These are phyloP conservation scores for Mycena filopes DNA, from an alignment of 768 basidiomycete genomes.

Conservation along the genomic window DNA sequence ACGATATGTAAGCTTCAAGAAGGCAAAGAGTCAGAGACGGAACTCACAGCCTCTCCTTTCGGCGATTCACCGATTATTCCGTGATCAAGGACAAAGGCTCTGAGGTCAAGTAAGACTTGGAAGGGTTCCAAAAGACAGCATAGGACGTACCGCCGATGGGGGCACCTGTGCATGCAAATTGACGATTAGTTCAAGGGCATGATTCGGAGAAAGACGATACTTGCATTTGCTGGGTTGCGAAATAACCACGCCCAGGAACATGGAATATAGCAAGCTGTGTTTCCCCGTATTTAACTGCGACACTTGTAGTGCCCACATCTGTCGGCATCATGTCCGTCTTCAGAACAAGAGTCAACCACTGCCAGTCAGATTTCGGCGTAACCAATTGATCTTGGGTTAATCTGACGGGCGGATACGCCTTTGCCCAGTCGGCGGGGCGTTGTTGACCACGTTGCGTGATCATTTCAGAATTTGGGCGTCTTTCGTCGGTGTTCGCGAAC, in stretches of 20 bases:
- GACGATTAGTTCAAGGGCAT: conserved; percentile 3
- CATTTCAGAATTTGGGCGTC: conserved; percentile 55
- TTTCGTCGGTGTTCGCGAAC: conserved; percentile 72
- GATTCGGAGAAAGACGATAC: conserved; percentile 2
- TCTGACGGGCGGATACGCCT: conserved; percentile 60
- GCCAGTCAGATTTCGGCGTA: conserved; percentile 63
- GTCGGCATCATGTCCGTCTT: conserved; percentile 60
- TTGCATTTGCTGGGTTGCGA: conserved; percentile 74
- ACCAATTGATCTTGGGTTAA: conserved; percentile 50
- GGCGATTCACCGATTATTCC: conserved; percentile 75
- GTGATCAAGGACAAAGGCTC: conserved; percentile 75
- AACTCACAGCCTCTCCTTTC: conserved; percentile 61
- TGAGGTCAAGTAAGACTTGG: neutral
- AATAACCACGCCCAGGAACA: conserved; percentile 66
- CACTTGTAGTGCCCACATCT: conserved; percentile 58
- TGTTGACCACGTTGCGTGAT: conserved; percentile 70
- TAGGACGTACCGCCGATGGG: conserved; percentile 42
- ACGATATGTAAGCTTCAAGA: conserved; percentile 24
- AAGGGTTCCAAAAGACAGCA: conserved; percentile 14
- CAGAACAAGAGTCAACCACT: conserved; percentile 62
- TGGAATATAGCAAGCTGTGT: conserved; percentile 77
- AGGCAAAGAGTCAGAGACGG: conserved; percentile 22
- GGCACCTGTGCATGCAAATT: conserved; percentile 42
- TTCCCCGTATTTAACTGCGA: conserved; percentile 70
- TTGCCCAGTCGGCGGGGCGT: conserved; percentile 77